Conservation (phyloP, 1,139 yeast species). For the Diutina ranongensis region DNA sequence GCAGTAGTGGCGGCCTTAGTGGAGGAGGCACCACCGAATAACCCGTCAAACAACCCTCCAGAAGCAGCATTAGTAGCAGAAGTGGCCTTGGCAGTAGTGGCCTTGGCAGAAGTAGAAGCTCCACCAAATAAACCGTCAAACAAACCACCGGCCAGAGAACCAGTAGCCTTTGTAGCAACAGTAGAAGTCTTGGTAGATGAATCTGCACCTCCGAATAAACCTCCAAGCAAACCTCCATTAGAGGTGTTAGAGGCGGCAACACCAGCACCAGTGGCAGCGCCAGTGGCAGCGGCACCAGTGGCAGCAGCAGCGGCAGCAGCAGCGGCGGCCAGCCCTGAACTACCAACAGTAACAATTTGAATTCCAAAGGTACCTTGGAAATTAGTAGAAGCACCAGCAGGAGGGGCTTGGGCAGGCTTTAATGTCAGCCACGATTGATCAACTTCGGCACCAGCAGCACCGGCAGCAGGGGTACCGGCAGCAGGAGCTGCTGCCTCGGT, state of each 20-base stretch:
- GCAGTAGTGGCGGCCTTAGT: not conserved
- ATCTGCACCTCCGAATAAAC: not conserved
- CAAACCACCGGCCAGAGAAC: not conserved
- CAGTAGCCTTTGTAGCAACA: not conserved
- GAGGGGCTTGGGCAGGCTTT: not conserved
- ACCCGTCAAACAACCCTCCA: not conserved
- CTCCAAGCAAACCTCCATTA: not conserved
- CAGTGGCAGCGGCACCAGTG: not conserved
- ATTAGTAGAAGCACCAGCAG: slow-evolving; percentile 2
- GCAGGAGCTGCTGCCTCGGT: not conserved
- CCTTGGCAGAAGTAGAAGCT: not conserved
- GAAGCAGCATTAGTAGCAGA: not conserved
- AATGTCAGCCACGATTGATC: not conserved
- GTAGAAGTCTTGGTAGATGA: not conserved
- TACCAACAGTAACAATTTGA: not conserved
- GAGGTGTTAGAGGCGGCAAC: not conserved
- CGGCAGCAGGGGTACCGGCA: not conserved
- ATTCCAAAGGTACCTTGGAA: not conserved
- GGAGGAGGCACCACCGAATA: not conserved
- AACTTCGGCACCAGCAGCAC: not conserved
- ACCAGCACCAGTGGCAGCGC: not conserved
- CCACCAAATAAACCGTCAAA: not conserved
- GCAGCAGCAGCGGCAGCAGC: not conserved
- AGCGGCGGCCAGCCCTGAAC: not conserved
- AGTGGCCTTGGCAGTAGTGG: not conserved